Conservation (phyloP, 2,329 filamentous ascomycete species). For the Periconia sp. region DNA sequence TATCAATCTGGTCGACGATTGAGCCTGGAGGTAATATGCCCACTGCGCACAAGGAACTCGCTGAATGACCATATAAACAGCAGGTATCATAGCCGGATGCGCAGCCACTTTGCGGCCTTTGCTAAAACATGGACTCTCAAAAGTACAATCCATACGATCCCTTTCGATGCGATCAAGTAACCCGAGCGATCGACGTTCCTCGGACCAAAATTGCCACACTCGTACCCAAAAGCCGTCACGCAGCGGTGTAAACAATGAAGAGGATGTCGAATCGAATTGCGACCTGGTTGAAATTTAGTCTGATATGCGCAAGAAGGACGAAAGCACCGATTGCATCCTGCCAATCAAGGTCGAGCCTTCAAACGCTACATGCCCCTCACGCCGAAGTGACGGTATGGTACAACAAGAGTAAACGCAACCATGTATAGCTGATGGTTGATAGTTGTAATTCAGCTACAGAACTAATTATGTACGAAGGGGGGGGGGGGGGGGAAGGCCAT, state of each 20-base stretch:
- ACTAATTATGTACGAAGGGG: too few relatives aligned
- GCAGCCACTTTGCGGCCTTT: slow-evolving; percentile 53
- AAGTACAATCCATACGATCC: slow-evolving; percentile 14
- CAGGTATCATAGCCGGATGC: slow-evolving; percentile 49
- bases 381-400: neutral
- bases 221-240: neutral
- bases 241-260: neutral
- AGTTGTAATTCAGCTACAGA: too few relatives aligned
- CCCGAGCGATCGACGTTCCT: slow-evolving; percentile 1
- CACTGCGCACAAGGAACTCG: neutral
- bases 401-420: neutral
- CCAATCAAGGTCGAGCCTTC: neutral
- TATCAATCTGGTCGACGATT: slow-evolving; percentile 43
- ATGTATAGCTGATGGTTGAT: too few relatives aligned
- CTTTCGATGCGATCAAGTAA: slow-evolving; percentile 7
- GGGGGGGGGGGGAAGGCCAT: too few relatives aligned
- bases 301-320: slow-evolving; percentile 1
- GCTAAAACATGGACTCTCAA: slow-evolving; percentile 23
- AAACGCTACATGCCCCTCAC: neutral
- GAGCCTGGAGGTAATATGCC: slow-evolving; percentile 16
- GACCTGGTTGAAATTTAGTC: slow-evolving; percentile 1
- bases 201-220: neutral
- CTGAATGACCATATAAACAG: neutral
- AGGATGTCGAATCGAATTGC: neutral
- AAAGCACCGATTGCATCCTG: slow-evolving; percentile 10